These are phyloP conservation scores for Ogataea naganishii DNA, from an alignment of 805 yeast genomes.

Conservation along the genomic window DNA sequence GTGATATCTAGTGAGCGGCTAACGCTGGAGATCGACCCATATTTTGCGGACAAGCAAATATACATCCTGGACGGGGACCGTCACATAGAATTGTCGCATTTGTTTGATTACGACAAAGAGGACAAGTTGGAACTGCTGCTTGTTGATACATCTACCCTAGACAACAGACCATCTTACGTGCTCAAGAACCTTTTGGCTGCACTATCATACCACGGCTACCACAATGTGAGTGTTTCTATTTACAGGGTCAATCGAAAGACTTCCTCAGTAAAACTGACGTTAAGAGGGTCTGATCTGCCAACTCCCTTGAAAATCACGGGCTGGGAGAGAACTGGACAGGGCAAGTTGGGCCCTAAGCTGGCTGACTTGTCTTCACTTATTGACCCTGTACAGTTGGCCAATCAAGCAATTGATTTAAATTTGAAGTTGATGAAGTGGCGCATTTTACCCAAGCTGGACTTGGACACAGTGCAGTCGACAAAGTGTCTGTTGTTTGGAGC, in stretches of 20 bases:
- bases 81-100: slow-evolving; percentile 5
- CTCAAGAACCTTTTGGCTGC: slow-evolving; percentile 19
- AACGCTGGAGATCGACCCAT: slow-evolving; percentile 6
- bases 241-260: slow-evolving; percentile 23
- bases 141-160: slow-evolving; percentile 17
- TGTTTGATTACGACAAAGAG: slow-evolving; percentile 4
- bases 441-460: slow-evolving; percentile 70
- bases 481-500: slow-evolving; percentile 83
- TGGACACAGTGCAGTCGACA: slow-evolving; percentile 51
- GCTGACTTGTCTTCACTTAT: slow-evolving; percentile 78
- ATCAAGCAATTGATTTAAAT: slow-evolving; percentile 88
- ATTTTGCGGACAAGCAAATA: neutral
- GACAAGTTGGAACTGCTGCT: slow-evolving; percentile 10
- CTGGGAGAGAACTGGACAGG: slow-evolving; percentile 80
- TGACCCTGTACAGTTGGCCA: slow-evolving; percentile 74
- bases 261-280: slow-evolving; percentile 19
- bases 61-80: slow-evolving; percentile 3
- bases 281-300: slow-evolving; percentile 10
- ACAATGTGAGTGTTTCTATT: slow-evolving; percentile 28
- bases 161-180: slow-evolving; percentile 11
- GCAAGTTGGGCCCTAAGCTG: slow-evolving; percentile 70
- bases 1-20: slow-evolving; percentile 11
- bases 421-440: slow-evolving; percentile 96
- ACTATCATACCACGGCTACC: slow-evolving; percentile 23
- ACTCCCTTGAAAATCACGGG: slow-evolving; percentile 46